These are phyloP conservation scores for Nemophila menziesii DNA, from an alignment of 257 asterid genomes.

Conservation along the genomic window DNA sequence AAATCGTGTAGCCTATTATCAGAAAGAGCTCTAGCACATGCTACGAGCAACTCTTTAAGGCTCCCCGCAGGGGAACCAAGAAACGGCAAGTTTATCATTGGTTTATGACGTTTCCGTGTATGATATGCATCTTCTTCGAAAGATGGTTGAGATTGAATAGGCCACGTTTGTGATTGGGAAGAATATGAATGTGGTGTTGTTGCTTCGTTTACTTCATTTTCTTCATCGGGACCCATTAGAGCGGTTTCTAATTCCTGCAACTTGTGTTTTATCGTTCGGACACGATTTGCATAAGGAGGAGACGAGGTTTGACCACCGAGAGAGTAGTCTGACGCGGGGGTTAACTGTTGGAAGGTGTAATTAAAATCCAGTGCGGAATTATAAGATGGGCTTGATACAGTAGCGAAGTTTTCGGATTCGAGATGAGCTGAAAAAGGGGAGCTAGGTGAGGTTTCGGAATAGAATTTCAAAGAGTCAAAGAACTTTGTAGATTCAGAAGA, in stretches of 20 bases:
- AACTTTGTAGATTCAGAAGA: constrained; percentile 41
- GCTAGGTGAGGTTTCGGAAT: constrained; percentile 53
- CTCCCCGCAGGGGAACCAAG: constrained; percentile 38
- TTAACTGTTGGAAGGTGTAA: constrained; percentile 27
- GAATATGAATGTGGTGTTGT: constrained; percentile 23
- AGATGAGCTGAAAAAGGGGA: constrained; percentile 51
- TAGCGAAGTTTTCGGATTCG: constrained; percentile 43
- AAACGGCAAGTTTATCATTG: constrained; percentile 17
- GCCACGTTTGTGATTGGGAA: constrained; percentile 35
- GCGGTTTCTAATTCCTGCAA: constrained; percentile 55
- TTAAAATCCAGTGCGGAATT: constrained; percentile 43
- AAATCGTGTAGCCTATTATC: constrained; percentile 42
- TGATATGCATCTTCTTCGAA: constrained; percentile 18
- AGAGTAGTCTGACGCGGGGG: constrained; percentile 20
- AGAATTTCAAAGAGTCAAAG: constrained; percentile 40
- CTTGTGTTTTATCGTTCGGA: constrained; percentile 33
- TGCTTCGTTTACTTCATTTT: constrained; percentile 19
- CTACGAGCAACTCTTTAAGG: constrained; percentile 53
- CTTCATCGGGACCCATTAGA: constrained; percentile 65
- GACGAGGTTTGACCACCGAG: constrained; percentile 24
- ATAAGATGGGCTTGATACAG: constrained; percentile 36
- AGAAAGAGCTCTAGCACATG: constrained; percentile 61
- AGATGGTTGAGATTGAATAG: constrained; percentile 23
- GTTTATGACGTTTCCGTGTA: constrained; percentile 22
- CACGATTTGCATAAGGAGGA: constrained; percentile 25